A percentile compares a stretch with the other conserved stretches of the same genome.
phyloP scores from a whole-genome alignment of 2,329 filamentous ascomycete genomes.

The Aureobasidium pullulans region DNA sequence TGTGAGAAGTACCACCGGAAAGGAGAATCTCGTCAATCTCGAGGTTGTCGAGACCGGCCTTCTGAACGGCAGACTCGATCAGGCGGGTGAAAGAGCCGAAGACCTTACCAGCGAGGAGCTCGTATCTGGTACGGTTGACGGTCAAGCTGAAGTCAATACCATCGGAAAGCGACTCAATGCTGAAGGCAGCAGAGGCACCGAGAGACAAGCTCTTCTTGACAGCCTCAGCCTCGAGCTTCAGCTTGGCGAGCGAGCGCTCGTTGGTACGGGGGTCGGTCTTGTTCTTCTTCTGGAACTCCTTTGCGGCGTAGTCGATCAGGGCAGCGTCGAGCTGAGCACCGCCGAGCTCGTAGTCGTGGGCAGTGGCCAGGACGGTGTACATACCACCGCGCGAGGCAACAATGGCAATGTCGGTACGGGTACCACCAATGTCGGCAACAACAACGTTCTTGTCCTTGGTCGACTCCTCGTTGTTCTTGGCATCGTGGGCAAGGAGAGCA shows the following conservation, averaged over 20 bases:
- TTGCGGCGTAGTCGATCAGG: constrained; percentile 91
- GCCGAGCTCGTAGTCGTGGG: constrained; percentile 91
- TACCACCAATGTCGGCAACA: constrained; percentile 88
- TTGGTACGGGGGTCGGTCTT: constrained; percentile 79
- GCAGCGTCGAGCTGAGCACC: constrained; percentile 82
- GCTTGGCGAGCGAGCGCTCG: constrained; percentile 75
- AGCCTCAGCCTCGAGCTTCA: constrained; percentile 83
- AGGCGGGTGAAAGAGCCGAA: constrained; percentile 83
- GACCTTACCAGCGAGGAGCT: constrained; percentile 78
- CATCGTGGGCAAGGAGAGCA: constrained; percentile 84
- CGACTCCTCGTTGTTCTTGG: constrained; percentile 61
- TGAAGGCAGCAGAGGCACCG: constrained; percentile 82
- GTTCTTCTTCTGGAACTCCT: constrained; percentile 98
- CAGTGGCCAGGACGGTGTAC: constrained; percentile 89
- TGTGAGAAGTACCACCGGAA: constrained; percentile 86
- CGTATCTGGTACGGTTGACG: constrained; percentile 89
- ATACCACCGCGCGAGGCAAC: constrained; percentile 88
- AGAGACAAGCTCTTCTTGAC: constrained; percentile 89
- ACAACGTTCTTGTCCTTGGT: constrained; percentile 81
- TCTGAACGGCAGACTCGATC: constrained; percentile 77
- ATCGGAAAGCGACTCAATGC: constrained; percentile 81
- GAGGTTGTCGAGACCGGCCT: constrained; percentile 84
- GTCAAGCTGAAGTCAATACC: constrained; percentile 87
- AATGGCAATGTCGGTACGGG: constrained; percentile 83
- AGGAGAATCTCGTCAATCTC: constrained; percentile 94